Evolutionary conservation across 768 basidiomycete genomes (phyloP).

Genomic region (Tulasnella sp.): DNA sequence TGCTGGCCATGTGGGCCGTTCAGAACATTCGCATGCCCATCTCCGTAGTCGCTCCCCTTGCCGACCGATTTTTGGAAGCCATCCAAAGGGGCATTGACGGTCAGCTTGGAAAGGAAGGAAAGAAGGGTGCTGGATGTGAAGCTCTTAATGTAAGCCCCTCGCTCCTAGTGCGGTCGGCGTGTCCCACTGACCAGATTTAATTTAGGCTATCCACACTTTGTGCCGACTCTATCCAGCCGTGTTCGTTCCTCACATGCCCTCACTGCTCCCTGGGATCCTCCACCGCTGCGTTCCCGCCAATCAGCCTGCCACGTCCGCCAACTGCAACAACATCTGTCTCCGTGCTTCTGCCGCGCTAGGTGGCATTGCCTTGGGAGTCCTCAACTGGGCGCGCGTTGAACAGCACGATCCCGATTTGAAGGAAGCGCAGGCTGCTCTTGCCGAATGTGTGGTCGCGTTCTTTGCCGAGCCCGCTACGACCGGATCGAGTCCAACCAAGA

Average conservation of each 20-base stretch:
- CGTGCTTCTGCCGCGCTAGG: constrained; percentile 21
- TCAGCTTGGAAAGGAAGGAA: constrained; percentile 85
- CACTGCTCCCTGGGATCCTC: constrained; percentile 64
- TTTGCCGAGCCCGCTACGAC: constrained; percentile 53
- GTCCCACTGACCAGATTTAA: constrained; percentile 23
- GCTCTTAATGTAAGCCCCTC: constrained; percentile 63
- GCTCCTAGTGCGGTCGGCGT: neutral
- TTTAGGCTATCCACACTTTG: constrained; percentile 75
- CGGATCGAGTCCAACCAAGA: constrained; percentile 48
- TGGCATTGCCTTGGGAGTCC: constrained; percentile 30
- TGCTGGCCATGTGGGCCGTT: constrained; percentile 72
- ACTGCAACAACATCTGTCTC: constrained; percentile 46
- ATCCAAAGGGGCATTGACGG: constrained; percentile 78
- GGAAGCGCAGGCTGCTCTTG: neutral
- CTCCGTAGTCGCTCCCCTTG: constrained; percentile 62
- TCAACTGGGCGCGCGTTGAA: constrained; percentile 22
- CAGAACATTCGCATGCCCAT: constrained; percentile 71
- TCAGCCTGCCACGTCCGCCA: constrained; percentile 50
- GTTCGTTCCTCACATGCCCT: constrained; percentile 69
- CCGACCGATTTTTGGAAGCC: constrained; percentile 69
- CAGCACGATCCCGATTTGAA: neutral
- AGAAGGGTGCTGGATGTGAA: constrained; percentile 79
- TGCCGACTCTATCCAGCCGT: constrained; percentile 61
- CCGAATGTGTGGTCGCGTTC: constrained; percentile 39
- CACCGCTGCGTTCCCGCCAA: constrained; percentile 52